Conservation (phyloP, 139 green algal genomes). For the Dunaliella primolecta region DNA sequence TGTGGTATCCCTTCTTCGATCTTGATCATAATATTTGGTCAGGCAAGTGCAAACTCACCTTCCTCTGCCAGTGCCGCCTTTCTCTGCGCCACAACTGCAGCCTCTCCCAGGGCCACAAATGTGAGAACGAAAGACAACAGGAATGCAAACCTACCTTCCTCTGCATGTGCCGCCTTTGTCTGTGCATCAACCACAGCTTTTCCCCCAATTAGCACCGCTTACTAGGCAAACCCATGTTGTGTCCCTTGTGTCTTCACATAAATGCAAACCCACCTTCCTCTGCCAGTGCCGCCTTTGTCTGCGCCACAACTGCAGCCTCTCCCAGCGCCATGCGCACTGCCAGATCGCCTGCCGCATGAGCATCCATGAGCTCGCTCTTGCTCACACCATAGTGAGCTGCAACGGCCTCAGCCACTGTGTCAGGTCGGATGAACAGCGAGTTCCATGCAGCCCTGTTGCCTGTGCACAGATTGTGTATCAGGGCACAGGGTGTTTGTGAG, state of each 20-base stretch:
- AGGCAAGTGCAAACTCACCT: slow-evolving; percentile 40
- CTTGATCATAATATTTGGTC: too few relatives aligned
- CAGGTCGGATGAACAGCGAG: slow-evolving; percentile 94
- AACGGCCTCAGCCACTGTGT: slow-evolving; percentile 91
- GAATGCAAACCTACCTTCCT: too few relatives aligned
- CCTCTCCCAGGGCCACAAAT: too few relatives aligned
- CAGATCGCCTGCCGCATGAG: slow-evolving; percentile 47
- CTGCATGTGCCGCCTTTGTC: too few relatives aligned
- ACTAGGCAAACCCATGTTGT: too few relatives aligned
- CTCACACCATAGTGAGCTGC: slow-evolving; percentile 84
- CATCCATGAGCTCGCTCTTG: slow-evolving; percentile 88
- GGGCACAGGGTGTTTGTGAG: background rate
- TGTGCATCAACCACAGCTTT: too few relatives aligned
- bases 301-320: slow-evolving; percentile 88
- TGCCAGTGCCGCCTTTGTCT: slow-evolving; percentile 85
- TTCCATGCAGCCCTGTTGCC: slow-evolving; percentile 87
- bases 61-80: too few relatives aligned
- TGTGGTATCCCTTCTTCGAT: too few relatives aligned
- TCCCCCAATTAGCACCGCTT: too few relatives aligned
- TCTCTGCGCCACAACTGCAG: too few relatives aligned
- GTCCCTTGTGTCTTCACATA: too few relatives aligned
- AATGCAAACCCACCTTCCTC: slow-evolving; percentile 48
- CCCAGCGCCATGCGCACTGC: slow-evolving; percentile 89
- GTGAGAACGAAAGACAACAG: too few relatives aligned
- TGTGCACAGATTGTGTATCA: slow-evolving; percentile 2